Conservation (phyloP, 2,329 filamentous ascomycete genomes). For the Aspergillus sp. region DNA sequence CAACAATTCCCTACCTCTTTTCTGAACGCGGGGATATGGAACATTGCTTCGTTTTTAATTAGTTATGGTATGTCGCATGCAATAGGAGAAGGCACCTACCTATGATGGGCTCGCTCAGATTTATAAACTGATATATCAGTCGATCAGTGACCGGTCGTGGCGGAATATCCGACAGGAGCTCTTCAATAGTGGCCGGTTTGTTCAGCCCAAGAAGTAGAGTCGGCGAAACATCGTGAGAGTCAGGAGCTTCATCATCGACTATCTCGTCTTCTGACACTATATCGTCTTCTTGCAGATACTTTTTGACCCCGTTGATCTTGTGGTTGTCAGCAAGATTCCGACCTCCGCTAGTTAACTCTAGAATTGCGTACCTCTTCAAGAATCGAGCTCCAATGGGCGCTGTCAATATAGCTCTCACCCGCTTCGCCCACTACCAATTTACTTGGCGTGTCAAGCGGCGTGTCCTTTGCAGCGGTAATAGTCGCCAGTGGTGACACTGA, state of each 20-base stretch:
- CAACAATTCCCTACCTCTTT: conserved; percentile 22
- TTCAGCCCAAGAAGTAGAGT: conserved; percentile 28
- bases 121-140: conserved; percentile 34
- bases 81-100: conserved; percentile 15
- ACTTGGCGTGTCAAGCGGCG: conserved; percentile 24
- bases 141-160: conserved; percentile 30
- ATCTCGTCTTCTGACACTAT: conserved; percentile 24
- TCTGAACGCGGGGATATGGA: conserved; percentile 33
- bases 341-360: not conserved
- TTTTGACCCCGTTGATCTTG: conserved; percentile 35
- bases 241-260: conserved; percentile 17
- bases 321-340: not conserved
- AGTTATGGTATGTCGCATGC: not conserved
- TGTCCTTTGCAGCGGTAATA: conserved; percentile 11
- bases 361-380: conserved; percentile 32
- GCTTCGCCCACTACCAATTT: conserved; percentile 30
- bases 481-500: conserved; percentile 13
- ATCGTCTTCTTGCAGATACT: conserved; percentile 25
- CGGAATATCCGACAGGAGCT: conserved; percentile 33
- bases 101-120: conserved; percentile 30
- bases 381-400: conserved; percentile 37
- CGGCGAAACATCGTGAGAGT: conserved; percentile 19
- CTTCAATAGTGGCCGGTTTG: conserved; percentile 26
- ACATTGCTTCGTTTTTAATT: conserved; percentile 16
- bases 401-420: conserved; percentile 36